phyloP scores from a whole-genome alignment of 2,329 filamentous ascomycete species.

The Botryotinia calthae region DNA sequence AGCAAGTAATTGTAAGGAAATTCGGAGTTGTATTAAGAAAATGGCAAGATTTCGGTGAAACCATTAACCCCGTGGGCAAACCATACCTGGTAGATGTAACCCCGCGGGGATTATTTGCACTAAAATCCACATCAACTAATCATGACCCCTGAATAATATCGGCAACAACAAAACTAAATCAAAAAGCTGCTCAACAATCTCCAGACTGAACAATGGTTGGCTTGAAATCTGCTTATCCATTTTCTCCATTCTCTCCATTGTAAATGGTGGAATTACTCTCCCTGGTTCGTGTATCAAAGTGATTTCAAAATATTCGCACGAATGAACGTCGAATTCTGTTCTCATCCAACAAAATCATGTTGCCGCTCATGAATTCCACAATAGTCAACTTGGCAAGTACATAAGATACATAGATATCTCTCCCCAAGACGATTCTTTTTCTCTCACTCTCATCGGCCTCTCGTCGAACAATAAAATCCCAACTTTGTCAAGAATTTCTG shows the following conservation, averaged over 20 bases:
- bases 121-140: constrained; percentile 3
- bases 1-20: neutral
- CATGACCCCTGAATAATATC: constrained; percentile 10
- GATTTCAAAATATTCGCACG: constrained; percentile 14
- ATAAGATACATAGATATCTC: constrained; percentile 6
- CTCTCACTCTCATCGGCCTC: constrained; percentile 7
- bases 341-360: neutral
- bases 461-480: constrained; percentile 9
- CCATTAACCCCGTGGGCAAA: constrained; percentile 18
- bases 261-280: constrained; percentile 20
- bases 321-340: neutral
- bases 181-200: neutral
- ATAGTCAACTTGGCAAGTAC: constrained; percentile 4
- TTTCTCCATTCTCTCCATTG: neutral
- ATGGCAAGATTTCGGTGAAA: constrained; percentile 5
- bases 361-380: neutral
- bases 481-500: neutral
- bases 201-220: neutral
- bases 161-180: neutral
- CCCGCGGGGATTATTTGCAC: constrained; percentile 15
- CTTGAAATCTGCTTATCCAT: neutral
- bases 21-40: neutral
- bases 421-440: neutral
- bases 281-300: neutral
- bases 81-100: neutral